These are phyloP conservation scores for Dunaliella primolecta DNA, from an alignment of 139 green algal genomes.

Conservation along the genomic window DNA sequence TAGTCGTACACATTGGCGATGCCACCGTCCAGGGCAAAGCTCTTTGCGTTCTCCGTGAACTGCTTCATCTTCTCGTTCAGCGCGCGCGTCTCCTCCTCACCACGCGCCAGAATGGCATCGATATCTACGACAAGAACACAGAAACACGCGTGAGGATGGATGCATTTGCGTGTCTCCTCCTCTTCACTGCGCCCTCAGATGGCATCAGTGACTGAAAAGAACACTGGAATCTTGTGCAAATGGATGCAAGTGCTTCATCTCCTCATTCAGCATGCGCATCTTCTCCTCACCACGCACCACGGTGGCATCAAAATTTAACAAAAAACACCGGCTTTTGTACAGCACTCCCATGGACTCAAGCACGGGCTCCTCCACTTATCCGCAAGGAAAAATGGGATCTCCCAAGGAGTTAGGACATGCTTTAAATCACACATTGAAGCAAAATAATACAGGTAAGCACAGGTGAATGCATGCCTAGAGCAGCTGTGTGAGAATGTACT, in stretches of 20 bases:
- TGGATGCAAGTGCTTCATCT: conserved; percentile 97
- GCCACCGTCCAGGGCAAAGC: conserved; percentile 93
- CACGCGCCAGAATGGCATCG: conserved; percentile 92
- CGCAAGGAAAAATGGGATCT: too few relatives aligned
- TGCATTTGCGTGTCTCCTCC: not conserved
- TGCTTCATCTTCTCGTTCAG: conserved; percentile 96
- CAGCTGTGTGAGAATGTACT: too few relatives aligned
- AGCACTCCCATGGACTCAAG: too few relatives aligned
- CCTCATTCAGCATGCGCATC: conserved; percentile 89
- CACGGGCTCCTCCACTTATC: too few relatives aligned
- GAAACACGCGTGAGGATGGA: not conserved
- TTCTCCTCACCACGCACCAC: conserved; percentile 89
- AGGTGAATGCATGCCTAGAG: too few relatives aligned
- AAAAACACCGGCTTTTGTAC: too few relatives aligned
- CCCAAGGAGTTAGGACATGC: too few relatives aligned
- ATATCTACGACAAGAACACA: conserved; percentile 65
- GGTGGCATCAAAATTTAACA: conserved; percentile 95
- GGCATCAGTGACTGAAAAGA: not conserved
- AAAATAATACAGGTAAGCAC: not conserved
- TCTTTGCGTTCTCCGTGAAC: conserved; percentile 93
- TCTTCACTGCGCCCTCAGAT: not conserved
- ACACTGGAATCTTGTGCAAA: too few relatives aligned
- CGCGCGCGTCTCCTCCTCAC: conserved; percentile 81
- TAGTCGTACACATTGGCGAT: conserved; percentile 78
- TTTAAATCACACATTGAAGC: too few relatives aligned